Evolutionary conservation across 306 rosid genomes (phyloP), one percentile per base, ranked within the genome.

Genomic region (Citrullus mucosospermus): DNA sequence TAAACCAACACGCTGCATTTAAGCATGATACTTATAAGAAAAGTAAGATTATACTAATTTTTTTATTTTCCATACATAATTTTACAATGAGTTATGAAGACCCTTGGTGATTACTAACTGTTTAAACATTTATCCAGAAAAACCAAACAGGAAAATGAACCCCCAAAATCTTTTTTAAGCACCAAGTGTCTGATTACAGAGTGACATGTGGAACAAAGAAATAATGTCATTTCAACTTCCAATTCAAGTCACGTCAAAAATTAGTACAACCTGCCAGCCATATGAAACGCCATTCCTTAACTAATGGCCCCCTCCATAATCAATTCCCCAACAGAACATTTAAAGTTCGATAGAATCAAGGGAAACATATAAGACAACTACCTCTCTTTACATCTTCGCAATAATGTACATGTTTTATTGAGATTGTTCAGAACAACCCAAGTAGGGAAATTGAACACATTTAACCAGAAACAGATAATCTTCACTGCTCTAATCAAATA

Each of bases 1-100:
- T 70, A 80, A 85, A 77, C 67, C 77, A 57, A 82, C 50, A 79
- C 66, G 46, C 60, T 16, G 14, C 41, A 71, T 41, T 69, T 69
- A 46, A 22, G 39, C 43, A 71, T 48, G 41, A 71, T 48, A 48
- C 41, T 8, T 13, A 6, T 22, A 28, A 71, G 22, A 44, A 53
- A 28, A 48, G 15, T 28, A 28, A 28, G 41, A 71, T 9, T 22
- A 20, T 28, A 71, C 9, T 6, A 22, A 25, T 2, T 25, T 14
- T 20, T 5, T 20, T 18, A 48, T 71, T 48, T 48, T 46, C 34
- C 17, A 71, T 15, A 71, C 20, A 48, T 71, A 68, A 68, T 41
- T 43, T 41, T 43, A 43, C 13, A 43, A n/a, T 18, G 34, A 68
- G 41, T 41, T 68, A 18, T 41, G 28, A 68, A 39, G 34, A 68